phyloP scores from a whole-genome alignment of 1,139 yeast species.

The Hansenula anomala region DNA sequence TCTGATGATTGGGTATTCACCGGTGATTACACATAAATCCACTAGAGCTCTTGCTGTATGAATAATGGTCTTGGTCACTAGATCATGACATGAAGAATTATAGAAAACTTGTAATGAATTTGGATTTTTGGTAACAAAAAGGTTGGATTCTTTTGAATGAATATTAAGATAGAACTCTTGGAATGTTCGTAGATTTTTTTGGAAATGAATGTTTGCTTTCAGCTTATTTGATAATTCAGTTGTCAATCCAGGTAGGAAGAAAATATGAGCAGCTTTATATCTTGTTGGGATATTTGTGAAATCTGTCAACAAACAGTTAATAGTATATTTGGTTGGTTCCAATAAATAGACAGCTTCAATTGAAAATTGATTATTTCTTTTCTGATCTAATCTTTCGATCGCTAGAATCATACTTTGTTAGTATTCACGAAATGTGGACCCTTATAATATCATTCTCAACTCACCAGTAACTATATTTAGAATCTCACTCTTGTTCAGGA shows the following conservation, averaged over 20 bases:
- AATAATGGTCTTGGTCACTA: constrained; percentile 54
- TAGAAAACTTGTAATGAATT: constrained; percentile 71
- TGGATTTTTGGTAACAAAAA: constrained; percentile 35
- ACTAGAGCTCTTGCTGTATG: constrained; percentile 58
- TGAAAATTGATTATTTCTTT: constrained; percentile 42
- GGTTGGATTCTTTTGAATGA: constrained; percentile 43
- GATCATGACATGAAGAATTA: constrained; percentile 59
- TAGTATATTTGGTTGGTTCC: constrained; percentile 47
- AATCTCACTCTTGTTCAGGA: constrained; percentile 32
- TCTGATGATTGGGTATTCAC: constrained; percentile 85
- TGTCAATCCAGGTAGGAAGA: constrained; percentile 49
- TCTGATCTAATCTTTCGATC: constrained; percentile 49
- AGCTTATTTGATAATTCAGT: constrained; percentile 23
- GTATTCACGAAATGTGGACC: constrained; percentile 20
- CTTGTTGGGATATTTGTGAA: constrained; percentile 47
- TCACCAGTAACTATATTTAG: constrained; percentile 24
- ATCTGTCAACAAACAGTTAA: constrained; percentile 59
- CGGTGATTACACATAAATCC: constrained; percentile 69
- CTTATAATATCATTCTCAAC: constrained; percentile 17
- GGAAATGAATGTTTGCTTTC: constrained; percentile 26
- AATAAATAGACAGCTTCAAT: constrained; percentile 59
- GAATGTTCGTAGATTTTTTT: constrained; percentile 26
- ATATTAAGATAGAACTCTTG: constrained; percentile 35
- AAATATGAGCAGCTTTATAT: constrained; percentile 53
- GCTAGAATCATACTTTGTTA: constrained; percentile 23